These are phyloP conservation scores for Pinus tabuliformis DNA, from an alignment of 75 land plant genomes.

Conservation along the genomic window DNA sequence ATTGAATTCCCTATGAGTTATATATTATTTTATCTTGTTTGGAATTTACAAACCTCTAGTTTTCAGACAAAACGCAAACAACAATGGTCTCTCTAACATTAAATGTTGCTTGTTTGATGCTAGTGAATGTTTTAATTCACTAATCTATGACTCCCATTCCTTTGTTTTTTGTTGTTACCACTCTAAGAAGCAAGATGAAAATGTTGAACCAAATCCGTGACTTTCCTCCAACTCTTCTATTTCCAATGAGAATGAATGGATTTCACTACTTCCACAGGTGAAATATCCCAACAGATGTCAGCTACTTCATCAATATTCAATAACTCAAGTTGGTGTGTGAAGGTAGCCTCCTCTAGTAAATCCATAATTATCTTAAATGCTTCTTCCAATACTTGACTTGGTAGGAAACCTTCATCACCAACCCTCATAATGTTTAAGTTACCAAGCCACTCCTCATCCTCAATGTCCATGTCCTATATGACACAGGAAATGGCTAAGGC, in stretches of 20 bases:
- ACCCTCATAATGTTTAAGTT: conserved; percentile 21
- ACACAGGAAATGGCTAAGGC: conserved; percentile 65
- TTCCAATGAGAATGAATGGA: conserved; percentile 74
- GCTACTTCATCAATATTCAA: conserved; percentile 58
- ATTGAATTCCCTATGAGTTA: conserved; percentile 69
- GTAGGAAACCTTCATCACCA: conserved; percentile 10
- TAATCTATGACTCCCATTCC: conserved; percentile 66
- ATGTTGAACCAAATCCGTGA: conserved; percentile 84
- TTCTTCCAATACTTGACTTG: conserved; percentile 51
- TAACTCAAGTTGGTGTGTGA: conserved; percentile 40
- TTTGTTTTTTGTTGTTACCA: conserved; percentile 67
- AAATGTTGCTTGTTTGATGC: conserved; percentile 30
- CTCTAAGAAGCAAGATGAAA: conserved; percentile 97
- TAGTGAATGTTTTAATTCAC: conserved; percentile 19
- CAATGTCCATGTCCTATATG: conserved; percentile 93
- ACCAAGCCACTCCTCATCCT: conserved; percentile 78
- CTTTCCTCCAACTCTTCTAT: conserved; percentile 63
- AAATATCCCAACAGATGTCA: conserved; percentile 41
- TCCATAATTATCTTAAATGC: conserved; percentile 84
- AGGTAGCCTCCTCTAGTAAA: conserved; percentile 78
- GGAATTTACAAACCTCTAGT: conserved; percentile 80
- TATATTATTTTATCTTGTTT: conserved; percentile 73
- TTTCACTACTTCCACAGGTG: conserved; percentile 41
- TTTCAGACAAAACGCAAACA: conserved; percentile 93
- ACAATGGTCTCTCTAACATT: conserved; percentile 53